phyloP scores from a whole-genome alignment of 2,329 filamentous ascomycete species.

The Periconia sp. region DNA sequence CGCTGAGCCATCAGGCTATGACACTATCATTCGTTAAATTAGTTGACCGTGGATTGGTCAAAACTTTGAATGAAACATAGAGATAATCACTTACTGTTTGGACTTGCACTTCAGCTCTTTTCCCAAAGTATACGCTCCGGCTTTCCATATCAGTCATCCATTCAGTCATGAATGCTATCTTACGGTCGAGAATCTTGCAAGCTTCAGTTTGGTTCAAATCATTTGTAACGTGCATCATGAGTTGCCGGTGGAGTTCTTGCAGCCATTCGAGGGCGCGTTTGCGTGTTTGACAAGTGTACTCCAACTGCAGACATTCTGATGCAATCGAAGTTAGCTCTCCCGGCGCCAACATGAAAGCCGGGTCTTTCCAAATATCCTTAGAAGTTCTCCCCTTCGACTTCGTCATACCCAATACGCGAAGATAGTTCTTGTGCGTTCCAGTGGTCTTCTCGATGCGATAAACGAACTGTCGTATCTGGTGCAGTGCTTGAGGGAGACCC shows the following conservation, averaged over 20 bases:
- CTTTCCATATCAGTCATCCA: not conserved
- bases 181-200: too few species aligned
- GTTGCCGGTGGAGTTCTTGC: not conserved
- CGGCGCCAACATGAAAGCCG: conserved; percentile 1
- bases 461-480: not conserved
- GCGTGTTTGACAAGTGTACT: not conserved
- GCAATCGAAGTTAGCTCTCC: conserved; percentile 6
- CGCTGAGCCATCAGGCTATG: conserved; percentile 7
- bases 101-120: conserved; percentile 5
- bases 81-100: conserved; percentile 2
- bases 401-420: not conserved
- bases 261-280: not conserved
- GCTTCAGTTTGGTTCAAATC: not conserved
- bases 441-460: not conserved
- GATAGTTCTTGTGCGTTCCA: conserved; percentile 3
- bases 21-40: conserved; percentile 3
- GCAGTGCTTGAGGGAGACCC: not conserved
- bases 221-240: not conserved
- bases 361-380: conserved; percentile 2
- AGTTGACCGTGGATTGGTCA: not conserved
- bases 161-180: too few species aligned
- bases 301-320: conserved; percentile 2
- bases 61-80: not conserved
- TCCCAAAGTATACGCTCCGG: conserved; percentile 2
- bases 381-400: not conserved